Percentiles rank a stretch among this genome's conserved stretches.
These are phyloP conservation scores for Phytophthora pistaciae DNA, from an alignment of 352 stramenopile genomes.

Conservation along the genomic window DNA sequence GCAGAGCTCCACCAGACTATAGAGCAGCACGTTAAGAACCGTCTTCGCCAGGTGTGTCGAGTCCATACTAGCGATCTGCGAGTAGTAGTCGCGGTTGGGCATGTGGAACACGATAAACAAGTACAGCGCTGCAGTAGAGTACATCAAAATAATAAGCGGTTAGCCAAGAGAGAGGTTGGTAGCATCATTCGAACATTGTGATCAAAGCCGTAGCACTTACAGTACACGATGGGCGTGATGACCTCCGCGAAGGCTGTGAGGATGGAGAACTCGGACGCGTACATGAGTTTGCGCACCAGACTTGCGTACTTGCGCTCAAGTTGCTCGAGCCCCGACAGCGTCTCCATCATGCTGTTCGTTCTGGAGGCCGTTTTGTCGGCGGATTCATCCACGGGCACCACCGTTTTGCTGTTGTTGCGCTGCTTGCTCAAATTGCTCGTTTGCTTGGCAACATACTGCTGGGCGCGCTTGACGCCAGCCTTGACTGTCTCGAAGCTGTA, in stretches of 20 bases:
- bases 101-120: conserved; percentile 32
- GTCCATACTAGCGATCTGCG: conserved; percentile 27
- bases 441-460: neutral
- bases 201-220: neutral
- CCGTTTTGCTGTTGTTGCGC: no score
- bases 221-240: conserved; percentile 24
- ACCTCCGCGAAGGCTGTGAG: conserved; percentile 35
- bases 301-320: conserved; percentile 21
- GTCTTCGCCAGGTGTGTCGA: conserved; percentile 10
- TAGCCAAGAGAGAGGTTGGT: no score
- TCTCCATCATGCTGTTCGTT: no score
- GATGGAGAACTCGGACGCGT: conserved; percentile 42
- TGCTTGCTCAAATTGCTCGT: no score
- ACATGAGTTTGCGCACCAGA: conserved; percentile 33
- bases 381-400: no score
- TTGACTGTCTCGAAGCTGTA: conserved; percentile 12
- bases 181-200: no score
- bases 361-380: no score
- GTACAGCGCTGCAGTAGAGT: conserved; percentile 17
- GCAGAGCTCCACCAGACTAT: conserved; percentile 12
- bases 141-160: no score
- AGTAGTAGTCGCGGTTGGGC: conserved; percentile 40
- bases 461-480: no score
- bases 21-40: conserved; percentile 16
- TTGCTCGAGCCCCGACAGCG: conserved; percentile 8